Conservation (phyloP, 2,329 filamentous ascomycete species). For the Diaporthe citrichinensis region DNA sequence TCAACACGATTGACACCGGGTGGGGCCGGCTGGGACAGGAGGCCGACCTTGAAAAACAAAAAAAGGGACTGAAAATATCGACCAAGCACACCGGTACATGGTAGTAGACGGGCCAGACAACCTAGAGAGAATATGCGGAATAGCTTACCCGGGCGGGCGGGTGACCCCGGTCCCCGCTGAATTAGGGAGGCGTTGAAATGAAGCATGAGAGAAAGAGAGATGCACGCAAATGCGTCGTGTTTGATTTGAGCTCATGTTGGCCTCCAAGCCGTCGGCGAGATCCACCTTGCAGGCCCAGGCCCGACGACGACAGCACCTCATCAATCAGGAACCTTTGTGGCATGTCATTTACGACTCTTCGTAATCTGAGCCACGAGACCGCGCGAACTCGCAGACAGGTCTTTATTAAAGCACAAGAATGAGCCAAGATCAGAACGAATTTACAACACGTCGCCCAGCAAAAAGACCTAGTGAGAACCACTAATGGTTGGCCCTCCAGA, state of each 20-base stretch:
- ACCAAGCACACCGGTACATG: background rate
- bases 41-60: background rate
- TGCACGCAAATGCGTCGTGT: conserved; percentile 32
- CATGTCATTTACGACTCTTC: conserved; percentile 28
- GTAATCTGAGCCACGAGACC: background rate
- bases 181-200: conserved; percentile 30
- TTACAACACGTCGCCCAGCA: background rate
- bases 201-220: conserved; percentile 18
- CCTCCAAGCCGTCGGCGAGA: conserved; percentile 19
- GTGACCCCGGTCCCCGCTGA: conserved; percentile 31
- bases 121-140: conserved; percentile 16
- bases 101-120: background rate
- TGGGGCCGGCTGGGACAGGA: conserved; percentile 7
- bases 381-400: conserved; percentile 1
- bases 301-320: conserved; percentile 4
- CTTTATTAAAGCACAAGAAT: conserved; percentile 5
- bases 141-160: conserved; percentile 32
- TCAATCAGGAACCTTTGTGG: conserved; percentile 19
- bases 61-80: background rate
- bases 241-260: conserved; percentile 32
- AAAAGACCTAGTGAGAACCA: background rate
- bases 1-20: conserved; percentile 18
- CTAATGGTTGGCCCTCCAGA: background rate
- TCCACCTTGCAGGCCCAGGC: conserved; percentile 29
- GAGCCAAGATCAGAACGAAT: conserved; percentile 4